These are phyloP conservation scores for Acacia acuminata DNA, from an alignment of 306 rosid species.

Conservation along the genomic window DNA sequence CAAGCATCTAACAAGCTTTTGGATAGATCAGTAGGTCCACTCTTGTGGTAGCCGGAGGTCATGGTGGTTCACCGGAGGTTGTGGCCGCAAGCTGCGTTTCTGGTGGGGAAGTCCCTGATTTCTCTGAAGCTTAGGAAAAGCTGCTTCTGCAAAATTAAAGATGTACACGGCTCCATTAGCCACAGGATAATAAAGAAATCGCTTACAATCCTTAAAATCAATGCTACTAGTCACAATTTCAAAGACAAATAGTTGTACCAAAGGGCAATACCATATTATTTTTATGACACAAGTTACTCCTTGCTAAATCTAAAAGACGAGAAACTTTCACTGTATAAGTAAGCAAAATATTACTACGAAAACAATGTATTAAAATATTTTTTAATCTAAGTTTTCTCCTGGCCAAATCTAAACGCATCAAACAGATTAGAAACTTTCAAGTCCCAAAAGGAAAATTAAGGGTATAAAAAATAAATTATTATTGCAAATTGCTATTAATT, in stretches of 20 bases:
- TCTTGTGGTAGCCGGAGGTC: constrained; percentile 81
- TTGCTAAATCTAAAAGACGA: not conserved
- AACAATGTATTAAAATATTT: too few relatives aligned
- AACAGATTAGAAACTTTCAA: too few relatives aligned
- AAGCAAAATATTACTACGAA: too few relatives aligned
- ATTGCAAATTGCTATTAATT: not conserved
- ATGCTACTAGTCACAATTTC: too few relatives aligned
- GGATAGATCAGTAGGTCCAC: constrained; percentile 65
- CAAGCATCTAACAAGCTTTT: not conserved
- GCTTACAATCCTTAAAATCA: too few relatives aligned
- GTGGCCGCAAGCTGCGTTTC: constrained; percentile 43
- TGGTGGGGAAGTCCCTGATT: constrained; percentile 34
- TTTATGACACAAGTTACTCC: not conserved
- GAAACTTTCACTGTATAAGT: not conserved
- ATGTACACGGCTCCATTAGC: constrained; percentile 5
- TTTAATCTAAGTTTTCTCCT: too few relatives aligned
- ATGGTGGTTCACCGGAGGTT: constrained; percentile 45
- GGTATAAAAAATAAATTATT: not conserved
- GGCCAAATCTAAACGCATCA: too few relatives aligned
- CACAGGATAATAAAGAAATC: not conserved
- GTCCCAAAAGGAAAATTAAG: not conserved
- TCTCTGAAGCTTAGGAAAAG: constrained; percentile 30
- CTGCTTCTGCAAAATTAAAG: constrained; percentile 41
- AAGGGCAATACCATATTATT: not conserved
- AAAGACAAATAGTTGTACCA: too few relatives aligned